Conservation (phyloP, 768 basidiomycete genomes). For the Lactifluus rugatus region DNA sequence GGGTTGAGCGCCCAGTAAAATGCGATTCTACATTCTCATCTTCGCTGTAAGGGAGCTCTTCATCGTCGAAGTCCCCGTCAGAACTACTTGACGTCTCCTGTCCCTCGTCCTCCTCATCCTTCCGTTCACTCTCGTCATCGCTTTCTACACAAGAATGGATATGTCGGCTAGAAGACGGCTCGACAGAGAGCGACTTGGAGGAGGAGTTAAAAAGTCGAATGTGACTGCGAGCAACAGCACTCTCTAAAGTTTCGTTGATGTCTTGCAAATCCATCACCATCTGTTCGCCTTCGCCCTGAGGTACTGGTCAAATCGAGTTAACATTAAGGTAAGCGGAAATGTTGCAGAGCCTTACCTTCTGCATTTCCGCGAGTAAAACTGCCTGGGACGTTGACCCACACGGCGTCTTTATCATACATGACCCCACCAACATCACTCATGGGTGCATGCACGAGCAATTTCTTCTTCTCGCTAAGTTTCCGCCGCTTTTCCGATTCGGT, state of each 20-base stretch:
- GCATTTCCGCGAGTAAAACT: slow-evolving; percentile 76
- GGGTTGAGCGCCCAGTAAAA: slow-evolving; percentile 17
- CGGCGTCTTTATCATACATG: slow-evolving; percentile 95
- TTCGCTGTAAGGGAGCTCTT: slow-evolving; percentile 22
- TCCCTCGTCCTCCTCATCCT: slow-evolving; percentile 24
- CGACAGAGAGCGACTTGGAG: slow-evolving; percentile 50
- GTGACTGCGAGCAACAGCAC: slow-evolving; percentile 67
- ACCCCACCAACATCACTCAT: slow-evolving; percentile 99
- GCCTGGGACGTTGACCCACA: slow-evolving; percentile 96
- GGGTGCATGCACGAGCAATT: slow-evolving; percentile 84
- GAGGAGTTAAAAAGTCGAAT: slow-evolving; percentile 82
- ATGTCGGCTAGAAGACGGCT: slow-evolving; percentile 23
- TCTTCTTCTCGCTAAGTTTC: slow-evolving; percentile 93
- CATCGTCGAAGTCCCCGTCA: slow-evolving; percentile 26
- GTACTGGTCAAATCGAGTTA: slow-evolving; percentile 34
- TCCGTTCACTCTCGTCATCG: slow-evolving; percentile 23
- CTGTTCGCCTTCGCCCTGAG: slow-evolving; percentile 87
- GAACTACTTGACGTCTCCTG: slow-evolving; percentile 19
- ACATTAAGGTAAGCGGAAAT: neutral
- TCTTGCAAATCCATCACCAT: slow-evolving; percentile 99
- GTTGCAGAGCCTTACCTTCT: slow-evolving; percentile 38
- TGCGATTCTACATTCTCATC: slow-evolving; percentile 12
- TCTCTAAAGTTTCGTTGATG: slow-evolving; percentile 70
- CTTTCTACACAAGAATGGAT: slow-evolving; percentile 19
- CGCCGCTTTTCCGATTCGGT: slow-evolving; percentile 83